phyloP scores from a whole-genome alignment of 768 basidiomycete genomes.

The Leucogyrophana mollusca region DNA sequence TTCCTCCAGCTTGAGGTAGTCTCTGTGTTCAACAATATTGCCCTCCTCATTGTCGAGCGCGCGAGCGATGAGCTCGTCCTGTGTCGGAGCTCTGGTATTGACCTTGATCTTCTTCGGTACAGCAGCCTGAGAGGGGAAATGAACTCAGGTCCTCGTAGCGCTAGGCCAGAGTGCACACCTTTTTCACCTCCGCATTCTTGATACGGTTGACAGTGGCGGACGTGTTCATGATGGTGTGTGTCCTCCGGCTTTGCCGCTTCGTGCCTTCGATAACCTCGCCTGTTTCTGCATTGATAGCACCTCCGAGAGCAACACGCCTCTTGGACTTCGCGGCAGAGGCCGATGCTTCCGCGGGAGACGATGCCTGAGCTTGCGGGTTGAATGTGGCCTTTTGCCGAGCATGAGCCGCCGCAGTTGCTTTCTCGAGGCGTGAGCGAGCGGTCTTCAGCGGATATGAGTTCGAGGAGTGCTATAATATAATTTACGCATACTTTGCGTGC shows the following conservation, averaged over 20 bases:
- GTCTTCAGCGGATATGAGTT: constrained; percentile 37
- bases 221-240: constrained; percentile 70
- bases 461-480: too few relatives aligned
- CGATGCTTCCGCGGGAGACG: constrained; percentile 23
- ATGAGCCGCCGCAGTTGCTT: constrained; percentile 64
- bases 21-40: constrained; percentile 73
- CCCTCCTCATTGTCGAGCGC: constrained; percentile 88
- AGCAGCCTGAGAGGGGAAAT: constrained; percentile 42
- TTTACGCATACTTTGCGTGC: constrained; percentile 22
- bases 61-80: constrained; percentile 80
- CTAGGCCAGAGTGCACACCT: constrained; percentile 35
- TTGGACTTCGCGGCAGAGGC: constrained; percentile 26
- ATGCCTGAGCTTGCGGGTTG: constrained; percentile 47
- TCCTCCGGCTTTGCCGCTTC: constrained; percentile 60
- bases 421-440: constrained; percentile 55
- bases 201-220: constrained; percentile 64
- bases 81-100: constrained; percentile 56
- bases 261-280: constrained; percentile 49
- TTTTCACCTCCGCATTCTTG: constrained; percentile 62
- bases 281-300: constrained; percentile 57
- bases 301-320: constrained; percentile 54
- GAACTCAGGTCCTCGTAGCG: neutral
- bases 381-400: constrained; percentile 67
- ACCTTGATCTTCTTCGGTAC: constrained; percentile 60
- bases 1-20: constrained; percentile 79